Evolutionary conservation across 2,329 filamentous ascomycete species (phyloP).

Genomic region (Colletotrichum godetiae): DNA sequence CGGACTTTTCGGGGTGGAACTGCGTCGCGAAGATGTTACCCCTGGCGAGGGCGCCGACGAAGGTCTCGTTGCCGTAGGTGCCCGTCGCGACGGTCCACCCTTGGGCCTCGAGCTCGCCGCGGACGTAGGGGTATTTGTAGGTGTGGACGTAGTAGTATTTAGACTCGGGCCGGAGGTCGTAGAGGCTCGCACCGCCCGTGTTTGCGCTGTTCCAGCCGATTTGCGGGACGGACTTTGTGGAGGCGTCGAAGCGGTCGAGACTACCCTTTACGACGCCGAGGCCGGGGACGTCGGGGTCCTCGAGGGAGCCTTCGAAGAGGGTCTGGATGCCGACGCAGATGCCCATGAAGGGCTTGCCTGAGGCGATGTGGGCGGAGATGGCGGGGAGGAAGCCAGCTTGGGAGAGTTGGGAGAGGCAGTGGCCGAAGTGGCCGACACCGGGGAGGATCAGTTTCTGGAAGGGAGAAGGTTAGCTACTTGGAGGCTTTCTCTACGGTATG

Average conservation of each 20-base stretch:
- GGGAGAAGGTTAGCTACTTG: neutral
- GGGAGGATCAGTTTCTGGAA: constrained; percentile 90
- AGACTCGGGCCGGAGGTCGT: constrained; percentile 80
- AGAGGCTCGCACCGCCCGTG: constrained; percentile 69
- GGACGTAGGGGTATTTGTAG: constrained; percentile 83
- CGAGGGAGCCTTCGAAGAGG: constrained; percentile 86
- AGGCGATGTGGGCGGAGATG: constrained; percentile 82
- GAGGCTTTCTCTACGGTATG: neutral
- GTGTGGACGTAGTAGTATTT: constrained; percentile 99
- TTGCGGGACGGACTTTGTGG: constrained; percentile 91
- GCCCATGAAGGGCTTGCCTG: constrained; percentile 97
- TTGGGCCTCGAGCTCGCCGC: constrained; percentile 78
- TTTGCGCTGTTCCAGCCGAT: constrained; percentile 98
- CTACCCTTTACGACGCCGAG: constrained; percentile 78
- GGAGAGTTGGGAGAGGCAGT: constrained; percentile 88
- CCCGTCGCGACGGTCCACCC: constrained; percentile 96
- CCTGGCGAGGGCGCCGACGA: constrained; percentile 89
- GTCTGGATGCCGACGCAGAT: constrained; percentile 97
- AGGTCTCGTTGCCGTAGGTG: constrained; percentile 87
- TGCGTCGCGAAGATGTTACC: constrained; percentile 92
- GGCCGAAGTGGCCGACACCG: constrained; percentile 96
- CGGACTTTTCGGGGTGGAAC: constrained; percentile 98
- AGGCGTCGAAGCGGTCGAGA: constrained; percentile 81
- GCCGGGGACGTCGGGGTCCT: constrained; percentile 78
- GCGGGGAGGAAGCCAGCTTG: constrained; percentile 86